These are phyloP conservation scores for Barbatosphaeria neglecta DNA, from an alignment of 495 filamentous ascomycete species.

Conservation along the genomic window DNA sequence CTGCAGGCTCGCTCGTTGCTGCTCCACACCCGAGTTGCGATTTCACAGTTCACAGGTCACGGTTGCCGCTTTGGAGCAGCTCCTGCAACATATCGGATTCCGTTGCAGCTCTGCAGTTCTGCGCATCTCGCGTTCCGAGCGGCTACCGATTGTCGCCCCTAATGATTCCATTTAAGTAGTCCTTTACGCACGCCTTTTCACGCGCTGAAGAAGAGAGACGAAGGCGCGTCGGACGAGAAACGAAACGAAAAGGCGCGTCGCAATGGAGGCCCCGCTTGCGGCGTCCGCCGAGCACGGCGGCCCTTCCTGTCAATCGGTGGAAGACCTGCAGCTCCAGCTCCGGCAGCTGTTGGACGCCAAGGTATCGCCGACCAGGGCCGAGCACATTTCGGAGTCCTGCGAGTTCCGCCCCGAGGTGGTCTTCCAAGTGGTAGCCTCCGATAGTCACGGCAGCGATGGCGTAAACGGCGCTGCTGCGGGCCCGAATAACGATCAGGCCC, in stretches of 20 bases:
- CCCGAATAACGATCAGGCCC: constrained; percentile 5
- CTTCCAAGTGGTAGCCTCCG: constrained; percentile 20
- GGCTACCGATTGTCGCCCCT: too few relatives aligned
- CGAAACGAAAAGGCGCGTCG: not conserved
- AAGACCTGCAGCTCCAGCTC: constrained; percentile 26
- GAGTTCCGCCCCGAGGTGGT: constrained; percentile 23
- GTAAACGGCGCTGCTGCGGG: constrained; percentile 14
- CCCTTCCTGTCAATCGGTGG: constrained; percentile 22
- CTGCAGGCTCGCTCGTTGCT: too few relatives aligned
- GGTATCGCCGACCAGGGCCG: constrained; percentile 24
- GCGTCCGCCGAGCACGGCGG: constrained; percentile 17
- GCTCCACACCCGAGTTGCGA: too few relatives aligned
- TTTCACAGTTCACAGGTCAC: too few relatives aligned
- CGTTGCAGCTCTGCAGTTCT: too few relatives aligned
- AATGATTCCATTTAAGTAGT: too few relatives aligned
- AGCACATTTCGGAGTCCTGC: constrained; percentile 26
- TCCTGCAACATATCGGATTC: too few relatives aligned
- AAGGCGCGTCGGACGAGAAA: not conserved
- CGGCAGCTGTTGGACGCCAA: constrained; percentile 19
- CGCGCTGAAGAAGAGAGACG: not conserved
- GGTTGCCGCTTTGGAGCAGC: too few relatives aligned
- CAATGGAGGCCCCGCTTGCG: constrained; percentile 26
- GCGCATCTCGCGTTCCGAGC: too few relatives aligned
- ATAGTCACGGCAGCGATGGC: constrained; percentile 16
- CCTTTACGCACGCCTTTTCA: too few relatives aligned